A percentile compares a stretch with the other conserved stretches of the same genome.
phyloP scores from a whole-genome alignment of 2,329 filamentous ascomycete species.

The Ploettnerulaceae sp. region DNA sequence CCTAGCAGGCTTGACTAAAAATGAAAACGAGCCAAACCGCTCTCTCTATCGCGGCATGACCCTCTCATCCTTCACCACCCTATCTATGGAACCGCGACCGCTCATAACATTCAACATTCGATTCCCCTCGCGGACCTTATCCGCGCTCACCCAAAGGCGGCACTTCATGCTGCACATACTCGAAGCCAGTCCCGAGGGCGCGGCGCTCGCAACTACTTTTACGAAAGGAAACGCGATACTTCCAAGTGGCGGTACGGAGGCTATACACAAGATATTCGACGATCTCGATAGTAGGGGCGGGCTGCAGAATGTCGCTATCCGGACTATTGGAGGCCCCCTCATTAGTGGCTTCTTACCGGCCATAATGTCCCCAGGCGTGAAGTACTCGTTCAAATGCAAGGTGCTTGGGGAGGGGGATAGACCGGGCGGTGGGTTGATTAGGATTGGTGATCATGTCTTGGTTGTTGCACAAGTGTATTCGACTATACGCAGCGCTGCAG shows the following conservation, averaged over 20 bases:
- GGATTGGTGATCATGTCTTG: constrained; percentile 30
- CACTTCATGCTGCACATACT: constrained; percentile 30
- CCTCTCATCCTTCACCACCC: constrained; percentile 33
- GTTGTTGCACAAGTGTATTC: constrained; percentile 25
- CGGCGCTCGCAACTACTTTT: constrained; percentile 26
- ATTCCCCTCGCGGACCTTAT: constrained; percentile 29
- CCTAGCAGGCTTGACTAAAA: neutral
- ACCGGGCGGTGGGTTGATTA: constrained; percentile 16
- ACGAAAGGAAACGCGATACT: constrained; percentile 9
- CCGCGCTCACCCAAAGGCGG: constrained; percentile 19
- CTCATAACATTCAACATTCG: constrained; percentile 34
- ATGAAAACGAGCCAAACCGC: neutral
- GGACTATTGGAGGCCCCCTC: too few relatives aligned
- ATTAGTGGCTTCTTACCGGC: too few relatives aligned
- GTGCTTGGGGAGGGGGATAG: constrained; percentile 12
- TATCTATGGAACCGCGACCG: constrained; percentile 29
- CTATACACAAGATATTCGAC: too few relatives aligned
- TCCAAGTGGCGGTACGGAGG: neutral
- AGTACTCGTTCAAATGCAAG: constrained; percentile 21
- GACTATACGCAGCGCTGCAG: neutral
- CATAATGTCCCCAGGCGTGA: constrained; percentile 17
- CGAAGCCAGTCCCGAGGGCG: constrained; percentile 16
- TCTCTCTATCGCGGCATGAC: constrained; percentile 28
- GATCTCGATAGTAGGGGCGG: neutral
- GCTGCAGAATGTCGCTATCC: constrained; percentile 9